These are phyloP conservation scores for Claviceps paspali DNA, from an alignment of 2,329 filamentous ascomycete genomes.

Conservation along the genomic window DNA sequence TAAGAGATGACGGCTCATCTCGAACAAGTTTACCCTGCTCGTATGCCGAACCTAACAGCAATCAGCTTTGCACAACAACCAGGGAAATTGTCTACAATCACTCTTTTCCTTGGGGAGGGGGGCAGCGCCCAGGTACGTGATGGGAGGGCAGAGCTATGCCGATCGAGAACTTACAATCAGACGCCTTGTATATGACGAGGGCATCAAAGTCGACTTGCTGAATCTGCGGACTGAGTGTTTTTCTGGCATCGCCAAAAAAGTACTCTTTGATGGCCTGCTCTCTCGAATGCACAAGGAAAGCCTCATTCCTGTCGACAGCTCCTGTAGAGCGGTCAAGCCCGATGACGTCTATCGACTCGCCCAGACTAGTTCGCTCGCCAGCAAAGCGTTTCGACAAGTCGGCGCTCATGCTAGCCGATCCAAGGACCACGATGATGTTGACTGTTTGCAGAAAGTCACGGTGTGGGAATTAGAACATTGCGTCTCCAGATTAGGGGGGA, in stretches of 20 bases:
- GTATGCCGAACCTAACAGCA: constrained; percentile 13
- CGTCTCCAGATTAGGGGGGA: no score
- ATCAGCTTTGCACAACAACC: no score
- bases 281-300: constrained; percentile 56
- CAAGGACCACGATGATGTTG: constrained; percentile 69
- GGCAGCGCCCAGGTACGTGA: no score
- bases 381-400: constrained; percentile 59
- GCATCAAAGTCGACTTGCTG: constrained; percentile 68
- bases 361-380: constrained; percentile 35
- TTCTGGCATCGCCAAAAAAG: constrained; percentile 73
- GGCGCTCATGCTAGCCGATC: constrained; percentile 59
- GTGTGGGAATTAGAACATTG: background rate
- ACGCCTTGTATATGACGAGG: constrained; percentile 56
- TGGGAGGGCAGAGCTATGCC: no score
- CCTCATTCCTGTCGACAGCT: constrained; percentile 59
- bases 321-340: constrained; percentile 75
- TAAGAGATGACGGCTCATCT: constrained; percentile 46
- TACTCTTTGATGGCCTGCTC: constrained; percentile 77
- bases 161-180: constrained; percentile 34
- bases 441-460: constrained; percentile 26
- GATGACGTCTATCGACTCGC: constrained; percentile 60
- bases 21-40: constrained; percentile 38
- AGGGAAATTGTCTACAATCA: no score
- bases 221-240: constrained; percentile 73
- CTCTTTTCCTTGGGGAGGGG: no score